These are phyloP conservation scores for Acanthamoeba lenticulata DNA, from an alignment of 208 protist species.

Conservation along the genomic window DNA sequence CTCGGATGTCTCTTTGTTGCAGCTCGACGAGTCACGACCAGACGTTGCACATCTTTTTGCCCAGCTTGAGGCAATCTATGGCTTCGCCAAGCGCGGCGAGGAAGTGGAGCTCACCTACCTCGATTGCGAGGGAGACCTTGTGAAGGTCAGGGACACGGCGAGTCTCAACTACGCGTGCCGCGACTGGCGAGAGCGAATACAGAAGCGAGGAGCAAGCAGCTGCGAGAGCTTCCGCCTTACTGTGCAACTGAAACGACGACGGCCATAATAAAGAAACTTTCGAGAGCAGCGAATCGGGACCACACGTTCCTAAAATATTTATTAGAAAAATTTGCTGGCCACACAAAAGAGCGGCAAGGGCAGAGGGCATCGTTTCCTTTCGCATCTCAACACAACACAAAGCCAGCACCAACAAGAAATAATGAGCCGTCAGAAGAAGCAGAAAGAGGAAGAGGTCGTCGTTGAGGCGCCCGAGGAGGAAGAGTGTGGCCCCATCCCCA, in stretches of 20 bases:
- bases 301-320: no score
- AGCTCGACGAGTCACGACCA: neutral
- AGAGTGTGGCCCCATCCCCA: constrained; percentile 67
- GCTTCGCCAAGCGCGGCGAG: neutral
- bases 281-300: no score
- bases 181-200: neutral
- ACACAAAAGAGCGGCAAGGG: no score
- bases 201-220: no score
- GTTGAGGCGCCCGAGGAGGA: constrained; percentile 74
- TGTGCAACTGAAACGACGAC: no score
- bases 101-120: neutral
- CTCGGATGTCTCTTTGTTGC: neutral
- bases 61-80: neutral
- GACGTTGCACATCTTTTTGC: neutral
- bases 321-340: no score
- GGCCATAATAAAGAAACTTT: no score
- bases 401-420: no score
- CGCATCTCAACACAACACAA: no score
- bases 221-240: no score
- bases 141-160: neutral
- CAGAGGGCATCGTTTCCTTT: no score
- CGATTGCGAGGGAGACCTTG: neutral
- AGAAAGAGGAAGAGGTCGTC: constrained; percentile 66
- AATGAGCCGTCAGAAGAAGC: constrained; percentile 68
- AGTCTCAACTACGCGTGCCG: neutral